Percentiles rank a stretch among this genome's conserved stretches.
phyloP scores from a whole-genome alignment of 495 filamentous ascomycete genomes.

The Poronia punctata region DNA sequence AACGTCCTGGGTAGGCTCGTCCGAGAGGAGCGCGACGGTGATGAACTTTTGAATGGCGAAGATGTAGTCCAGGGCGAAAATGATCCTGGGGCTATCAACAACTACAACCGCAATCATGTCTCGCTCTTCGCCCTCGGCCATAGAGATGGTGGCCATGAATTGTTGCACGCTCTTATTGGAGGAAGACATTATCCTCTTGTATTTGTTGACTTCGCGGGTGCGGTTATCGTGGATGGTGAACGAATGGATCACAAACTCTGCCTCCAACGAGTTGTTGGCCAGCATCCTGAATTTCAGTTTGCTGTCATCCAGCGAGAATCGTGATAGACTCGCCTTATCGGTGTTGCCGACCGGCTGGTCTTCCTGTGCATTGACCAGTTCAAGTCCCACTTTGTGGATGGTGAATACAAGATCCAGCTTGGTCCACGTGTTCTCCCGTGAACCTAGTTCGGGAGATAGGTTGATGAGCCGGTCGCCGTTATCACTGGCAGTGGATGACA shows the following conservation, averaged over 20 bases:
- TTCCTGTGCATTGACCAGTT: constrained; percentile 72
- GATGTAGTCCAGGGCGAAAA: constrained; percentile 90
- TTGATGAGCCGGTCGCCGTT: constrained; percentile 42
- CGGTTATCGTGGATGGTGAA: constrained; percentile 92
- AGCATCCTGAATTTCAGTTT: constrained; percentile 91
- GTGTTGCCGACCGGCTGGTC: constrained; percentile 68
- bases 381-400: constrained; percentile 76
- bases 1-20: constrained; percentile 47
- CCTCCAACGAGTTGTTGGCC: constrained; percentile 84
- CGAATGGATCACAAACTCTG: constrained; percentile 86
- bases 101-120: constrained; percentile 86
- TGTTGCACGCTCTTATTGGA: constrained; percentile 91
- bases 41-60: constrained; percentile 82
- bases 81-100: constrained; percentile 91
- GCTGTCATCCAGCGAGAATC: constrained; percentile 88
- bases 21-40: constrained; percentile 55
- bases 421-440: constrained; percentile 69
- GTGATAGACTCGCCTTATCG: constrained; percentile 78
- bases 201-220: constrained; percentile 81
- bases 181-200: constrained; percentile 95
- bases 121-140: constrained; percentile 76
- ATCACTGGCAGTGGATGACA: constrained; percentile 34
- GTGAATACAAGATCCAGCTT: constrained; percentile 92
- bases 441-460: constrained; percentile 59
- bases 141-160: constrained; percentile 94